phyloP scores from a whole-genome alignment of 2,329 filamentous ascomycete species.

The Aspergillus arachidicola region DNA sequence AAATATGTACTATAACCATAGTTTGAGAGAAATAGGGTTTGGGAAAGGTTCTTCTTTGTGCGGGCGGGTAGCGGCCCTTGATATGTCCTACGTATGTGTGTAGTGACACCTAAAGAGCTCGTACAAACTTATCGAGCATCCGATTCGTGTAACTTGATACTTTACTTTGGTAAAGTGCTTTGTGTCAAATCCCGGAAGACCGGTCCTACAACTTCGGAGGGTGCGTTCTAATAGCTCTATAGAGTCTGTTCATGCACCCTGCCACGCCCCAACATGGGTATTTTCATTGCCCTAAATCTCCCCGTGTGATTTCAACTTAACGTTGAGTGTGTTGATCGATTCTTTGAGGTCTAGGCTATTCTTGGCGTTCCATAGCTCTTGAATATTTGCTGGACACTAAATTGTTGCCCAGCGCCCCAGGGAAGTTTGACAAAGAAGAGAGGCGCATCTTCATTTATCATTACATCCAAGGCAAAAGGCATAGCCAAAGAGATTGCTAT shows the following conservation, averaged over 20 bases:
- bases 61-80: no score
- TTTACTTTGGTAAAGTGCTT: no score
- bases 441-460: not conserved
- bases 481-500: fast-evolving
- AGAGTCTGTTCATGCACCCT: no score
- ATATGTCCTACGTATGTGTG: not conserved
- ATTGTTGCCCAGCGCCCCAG: not conserved
- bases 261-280: not conserved
- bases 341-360: not conserved
- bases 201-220: no score
- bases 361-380: not conserved
- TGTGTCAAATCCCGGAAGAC: no score
- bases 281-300: not conserved
- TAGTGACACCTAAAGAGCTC: no score
- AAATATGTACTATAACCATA: not conserved
- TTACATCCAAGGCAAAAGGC: not conserved
- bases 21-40: not conserved
- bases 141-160: no score
- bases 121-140: no score
- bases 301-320: not conserved
- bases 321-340: not conserved
- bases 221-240: no score
- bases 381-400: not conserved
- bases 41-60: not conserved
- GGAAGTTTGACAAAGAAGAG: not conserved